These are phyloP conservation scores for Cicer arietinum DNA, from an alignment of 306 rosid species.

Conservation along the genomic window DNA sequence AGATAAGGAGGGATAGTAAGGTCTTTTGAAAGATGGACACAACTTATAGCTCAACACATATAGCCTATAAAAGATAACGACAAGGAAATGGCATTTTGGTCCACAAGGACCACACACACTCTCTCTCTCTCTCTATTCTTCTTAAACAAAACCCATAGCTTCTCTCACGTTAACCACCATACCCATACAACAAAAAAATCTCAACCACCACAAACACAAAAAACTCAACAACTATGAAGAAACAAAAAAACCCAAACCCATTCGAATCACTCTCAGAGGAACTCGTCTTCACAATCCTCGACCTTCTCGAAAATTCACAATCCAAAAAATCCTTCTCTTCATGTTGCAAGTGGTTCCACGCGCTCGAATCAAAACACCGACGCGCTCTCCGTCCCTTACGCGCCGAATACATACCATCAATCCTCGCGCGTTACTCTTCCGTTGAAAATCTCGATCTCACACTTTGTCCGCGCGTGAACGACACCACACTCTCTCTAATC, in stretches of 20 bases:
- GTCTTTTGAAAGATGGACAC: conserved; percentile 37
- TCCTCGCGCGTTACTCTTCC: conserved; percentile 58
- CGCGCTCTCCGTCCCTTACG: conserved; percentile 68
- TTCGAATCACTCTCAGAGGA: conserved; percentile 79
- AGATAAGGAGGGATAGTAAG: background rate
- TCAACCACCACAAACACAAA: background rate
- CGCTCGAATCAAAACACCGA: conserved; percentile 77
- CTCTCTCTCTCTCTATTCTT: conserved; percentile 2
- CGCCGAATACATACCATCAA: conserved; percentile 58
- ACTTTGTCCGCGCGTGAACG: conserved; percentile 69
- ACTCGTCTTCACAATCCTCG: conserved; percentile 70
- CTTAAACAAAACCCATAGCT: conserved; percentile 26
- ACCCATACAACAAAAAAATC: conserved; percentile 20
- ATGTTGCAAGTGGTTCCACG: conserved; percentile 38
- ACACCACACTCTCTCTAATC: conserved; percentile 47
- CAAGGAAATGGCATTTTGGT: conserved; percentile 48
- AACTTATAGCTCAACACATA: background rate
- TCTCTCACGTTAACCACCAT: conserved; percentile 40
- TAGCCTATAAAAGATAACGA: background rate
- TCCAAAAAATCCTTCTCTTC: conserved; percentile 74
- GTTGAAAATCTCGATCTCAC: conserved; percentile 64
- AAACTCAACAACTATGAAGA: conserved; percentile 48
- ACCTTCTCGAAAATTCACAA: conserved; percentile 51
- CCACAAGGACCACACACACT: background rate
- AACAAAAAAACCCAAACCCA: conserved; percentile 47